Base-by-base conservation (phyloP, 2,329 filamentous ascomycete species). In the Venturia aucupariae region DNA sequence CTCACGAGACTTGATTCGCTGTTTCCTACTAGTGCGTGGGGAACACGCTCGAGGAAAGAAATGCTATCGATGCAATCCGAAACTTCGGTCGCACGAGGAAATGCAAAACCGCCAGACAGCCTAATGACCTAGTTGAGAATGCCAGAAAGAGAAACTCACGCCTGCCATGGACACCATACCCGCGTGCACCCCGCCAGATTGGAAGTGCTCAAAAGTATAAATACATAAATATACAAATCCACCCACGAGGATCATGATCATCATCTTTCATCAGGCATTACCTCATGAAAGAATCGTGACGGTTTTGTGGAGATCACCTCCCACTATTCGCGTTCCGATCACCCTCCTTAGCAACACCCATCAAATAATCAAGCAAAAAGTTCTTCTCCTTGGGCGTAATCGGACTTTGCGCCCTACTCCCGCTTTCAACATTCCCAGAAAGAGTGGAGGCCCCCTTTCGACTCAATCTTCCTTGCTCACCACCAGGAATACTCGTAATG, bases 291-390 rank as follows among this genome's bases (percentile, higher is more conserved):
- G 46, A 32, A 8, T 22, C 8, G 10, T n/a, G 8, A 35, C 19
- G 27, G 10, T 35, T 35, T 35, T n/a, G 15, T 13, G n/a, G 24
- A 57, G 1, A 35, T 57, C 30, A 35, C 30, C 15, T 32, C 51
- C 27, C 51, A 11, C 8, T 27, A 11, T 51, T 62, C 3, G 10
- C 42, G 13, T 62, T 51, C 24, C 24, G 32, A 10, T 46, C 59
- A 17, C 44, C 61, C 7, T 32, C 22, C 67, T 80, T 79, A 2
- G 76, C 78, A 65, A 82, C 79, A 65, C 79, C 79, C 67, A 90
- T 84, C 70, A 95, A 76, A 72, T 91, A 94, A 11, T 84, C 87
- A 62, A 94, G 79, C 71, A 95, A 76, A 70, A 94, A 94, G 19
- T 81, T 86, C 71, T 89, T 87, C 69, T 94, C 87, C 0, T 85